Conservation (phyloP, 768 basidiomycete genomes). For the Strobilomyces dryophilus region DNA sequence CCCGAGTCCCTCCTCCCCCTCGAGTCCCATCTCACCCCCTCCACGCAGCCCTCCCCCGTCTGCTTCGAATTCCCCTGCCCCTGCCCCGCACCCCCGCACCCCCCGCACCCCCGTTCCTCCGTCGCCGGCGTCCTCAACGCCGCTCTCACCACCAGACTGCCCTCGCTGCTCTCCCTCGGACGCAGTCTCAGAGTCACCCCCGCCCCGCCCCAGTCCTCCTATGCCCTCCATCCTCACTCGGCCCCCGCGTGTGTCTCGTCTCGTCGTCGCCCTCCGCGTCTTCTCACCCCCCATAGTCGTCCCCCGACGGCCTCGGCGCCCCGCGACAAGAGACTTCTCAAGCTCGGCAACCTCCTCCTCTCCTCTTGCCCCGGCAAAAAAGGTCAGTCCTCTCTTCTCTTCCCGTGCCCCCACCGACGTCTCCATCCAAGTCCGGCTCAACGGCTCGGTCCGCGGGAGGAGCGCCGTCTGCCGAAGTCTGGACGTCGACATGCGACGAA, state of each 20-base stretch:
- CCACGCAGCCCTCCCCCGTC: slow-evolving; percentile 20
- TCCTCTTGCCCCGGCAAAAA: slow-evolving; percentile 97
- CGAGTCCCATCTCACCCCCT: slow-evolving; percentile 31
- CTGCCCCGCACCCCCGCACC: slow-evolving; percentile 30
- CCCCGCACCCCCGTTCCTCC: not conserved
- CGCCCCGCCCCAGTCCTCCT: not conserved
- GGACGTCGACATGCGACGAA: slow-evolving; percentile 67
- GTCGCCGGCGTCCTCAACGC: slow-evolving; percentile 21
- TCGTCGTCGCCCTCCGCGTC: not conserved
- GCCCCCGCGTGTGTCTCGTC: slow-evolving; percentile 10
- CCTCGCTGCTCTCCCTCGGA: slow-evolving; percentile 23
- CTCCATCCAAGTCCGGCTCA: slow-evolving; percentile 53
- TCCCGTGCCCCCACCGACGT: not conserved
- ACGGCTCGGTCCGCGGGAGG: slow-evolving; percentile 74
- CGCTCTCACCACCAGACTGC: slow-evolving; percentile 17
- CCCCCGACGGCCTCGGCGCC: slow-evolving; percentile 16
- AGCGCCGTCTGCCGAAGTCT: slow-evolving; percentile 82
- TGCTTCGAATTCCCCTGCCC: slow-evolving; percentile 33
- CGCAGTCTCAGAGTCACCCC: slow-evolving; percentile 11
- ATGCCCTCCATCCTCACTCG: slow-evolving; percentile 17
- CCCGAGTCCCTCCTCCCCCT: slow-evolving; percentile 43
- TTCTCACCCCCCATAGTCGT: slow-evolving; percentile 12
- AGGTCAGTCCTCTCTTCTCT: slow-evolving; percentile 38
- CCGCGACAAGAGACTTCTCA: slow-evolving; percentile 23
- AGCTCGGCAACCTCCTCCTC: slow-evolving; percentile 80